Evolutionary conservation across 2,329 filamentous ascomycete species (phyloP).

Genomic region (Cladophialophora psammophila): DNA sequence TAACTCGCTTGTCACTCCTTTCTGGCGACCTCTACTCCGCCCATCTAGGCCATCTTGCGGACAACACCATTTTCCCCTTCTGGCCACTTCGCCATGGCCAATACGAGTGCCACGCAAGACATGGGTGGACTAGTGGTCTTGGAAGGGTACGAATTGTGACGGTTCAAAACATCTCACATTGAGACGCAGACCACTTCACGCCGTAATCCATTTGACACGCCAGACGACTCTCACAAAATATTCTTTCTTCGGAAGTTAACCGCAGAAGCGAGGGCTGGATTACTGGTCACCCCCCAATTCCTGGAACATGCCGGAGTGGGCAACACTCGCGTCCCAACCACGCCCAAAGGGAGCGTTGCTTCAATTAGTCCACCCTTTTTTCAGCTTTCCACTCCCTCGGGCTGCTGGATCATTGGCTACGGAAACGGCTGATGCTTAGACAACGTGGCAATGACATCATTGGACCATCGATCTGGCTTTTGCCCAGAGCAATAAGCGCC

Average conservation of each 20-base stretch:
- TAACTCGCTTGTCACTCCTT: constrained; percentile 8
- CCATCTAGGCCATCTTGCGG: not conserved
- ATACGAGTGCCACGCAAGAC: not conserved
- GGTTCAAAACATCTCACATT: not conserved
- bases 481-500: not conserved
- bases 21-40: not conserved
- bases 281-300: not conserved
- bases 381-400: not conserved
- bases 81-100: not conserved
- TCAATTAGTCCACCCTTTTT: not conserved
- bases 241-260: not conserved
- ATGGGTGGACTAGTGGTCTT: not conserved
- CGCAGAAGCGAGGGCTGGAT: not conserved
- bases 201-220: not conserved
- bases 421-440: not conserved
- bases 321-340: not conserved
- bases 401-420: not conserved
- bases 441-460: constrained; percentile 17
- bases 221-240: not conserved
- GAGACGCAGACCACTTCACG: not conserved
- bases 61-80: constrained; percentile 6
- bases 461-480: not conserved
- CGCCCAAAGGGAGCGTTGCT: not conserved
- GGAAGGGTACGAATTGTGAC: not conserved
- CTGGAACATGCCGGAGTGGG: constrained; percentile 1